Conservation (phyloP, 2,329 filamentous ascomycete species). For the Hymenoscyphus scutula region DNA sequence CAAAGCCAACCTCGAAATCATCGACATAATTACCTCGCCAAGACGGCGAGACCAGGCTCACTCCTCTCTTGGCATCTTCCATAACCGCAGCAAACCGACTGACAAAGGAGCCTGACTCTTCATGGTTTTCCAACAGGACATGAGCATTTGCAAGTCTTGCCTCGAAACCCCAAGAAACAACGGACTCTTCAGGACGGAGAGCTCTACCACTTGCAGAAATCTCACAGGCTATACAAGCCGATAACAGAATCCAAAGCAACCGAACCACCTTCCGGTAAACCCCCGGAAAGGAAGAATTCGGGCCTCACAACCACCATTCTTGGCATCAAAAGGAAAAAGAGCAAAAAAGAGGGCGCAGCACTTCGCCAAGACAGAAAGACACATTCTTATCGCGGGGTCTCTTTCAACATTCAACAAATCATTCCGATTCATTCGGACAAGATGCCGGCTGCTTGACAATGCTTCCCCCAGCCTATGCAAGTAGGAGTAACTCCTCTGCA, state of each 20-base stretch:
- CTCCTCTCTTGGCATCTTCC: constrained; percentile 5
- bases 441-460: constrained; percentile 2
- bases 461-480: neutral
- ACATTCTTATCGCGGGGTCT: neutral
- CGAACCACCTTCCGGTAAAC: neutral
- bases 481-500: neutral
- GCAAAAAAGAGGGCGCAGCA: constrained; percentile 6
- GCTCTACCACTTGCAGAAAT: too few relatives aligned
- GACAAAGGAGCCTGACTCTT: neutral
- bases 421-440: neutral
- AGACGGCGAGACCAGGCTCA: constrained; percentile 3
- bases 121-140: neutral
- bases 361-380: neutral
- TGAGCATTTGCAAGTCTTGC: neutral
- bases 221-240: too few relatives aligned
- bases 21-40: constrained; percentile 4
- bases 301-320: constrained; percentile 1
- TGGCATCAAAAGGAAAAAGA: constrained; percentile 4
- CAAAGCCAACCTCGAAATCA: neutral
- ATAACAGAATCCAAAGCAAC: neutral
- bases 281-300: constrained; percentile 1
- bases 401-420: neutral
- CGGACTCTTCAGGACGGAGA: too few relatives aligned
- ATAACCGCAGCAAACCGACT: constrained; percentile 8
- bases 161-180: neutral